Evolutionary conservation across 2,329 filamentous ascomycete genomes (phyloP).

Genomic region (Ramularia endophylla): DNA sequence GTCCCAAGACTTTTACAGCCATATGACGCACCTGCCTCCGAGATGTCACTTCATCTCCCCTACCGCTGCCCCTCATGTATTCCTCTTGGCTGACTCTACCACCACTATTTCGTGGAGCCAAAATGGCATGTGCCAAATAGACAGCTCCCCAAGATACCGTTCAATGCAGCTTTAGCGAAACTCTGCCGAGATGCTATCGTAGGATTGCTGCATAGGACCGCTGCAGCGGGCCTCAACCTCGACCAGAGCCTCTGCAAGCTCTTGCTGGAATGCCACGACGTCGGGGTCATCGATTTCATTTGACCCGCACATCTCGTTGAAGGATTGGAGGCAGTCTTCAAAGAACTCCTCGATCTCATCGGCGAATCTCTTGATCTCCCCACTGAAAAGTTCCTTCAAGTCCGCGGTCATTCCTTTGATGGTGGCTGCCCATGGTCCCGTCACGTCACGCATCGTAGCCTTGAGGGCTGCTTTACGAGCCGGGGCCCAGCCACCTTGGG

Average conservation of each 20-base stretch:
- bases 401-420: slow-evolving; percentile 2
- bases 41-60: too few species aligned
- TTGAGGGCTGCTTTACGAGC: slow-evolving; percentile 3
- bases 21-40: too few species aligned
- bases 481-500: not conserved
- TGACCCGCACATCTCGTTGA: slow-evolving; percentile 11
- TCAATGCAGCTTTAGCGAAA: too few species aligned
- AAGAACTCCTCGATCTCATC: slow-evolving; percentile 3
- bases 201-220: slow-evolving; percentile 2
- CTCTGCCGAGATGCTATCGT: too few species aligned
- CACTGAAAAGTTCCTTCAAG: not conserved
- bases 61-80: too few species aligned
- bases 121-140: too few species aligned
- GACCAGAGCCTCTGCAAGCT: slow-evolving; percentile 5
- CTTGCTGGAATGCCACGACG: slow-evolving; percentile 9
- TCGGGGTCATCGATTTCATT: slow-evolving; percentile 5
- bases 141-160: too few species aligned
- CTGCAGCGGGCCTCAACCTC: slow-evolving; percentile 5
- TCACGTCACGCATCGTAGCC: slow-evolving; percentile 6
- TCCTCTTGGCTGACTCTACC: too few species aligned
- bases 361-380: not conserved
- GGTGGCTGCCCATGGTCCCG: slow-evolving; percentile 7
- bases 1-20: too few species aligned
- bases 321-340: slow-evolving; percentile 7
- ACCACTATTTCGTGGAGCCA: too few species aligned